These are phyloP conservation scores for Pseudocercospora cruenta DNA, from an alignment of 2,329 filamentous ascomycete species.

Conservation along the genomic window DNA sequence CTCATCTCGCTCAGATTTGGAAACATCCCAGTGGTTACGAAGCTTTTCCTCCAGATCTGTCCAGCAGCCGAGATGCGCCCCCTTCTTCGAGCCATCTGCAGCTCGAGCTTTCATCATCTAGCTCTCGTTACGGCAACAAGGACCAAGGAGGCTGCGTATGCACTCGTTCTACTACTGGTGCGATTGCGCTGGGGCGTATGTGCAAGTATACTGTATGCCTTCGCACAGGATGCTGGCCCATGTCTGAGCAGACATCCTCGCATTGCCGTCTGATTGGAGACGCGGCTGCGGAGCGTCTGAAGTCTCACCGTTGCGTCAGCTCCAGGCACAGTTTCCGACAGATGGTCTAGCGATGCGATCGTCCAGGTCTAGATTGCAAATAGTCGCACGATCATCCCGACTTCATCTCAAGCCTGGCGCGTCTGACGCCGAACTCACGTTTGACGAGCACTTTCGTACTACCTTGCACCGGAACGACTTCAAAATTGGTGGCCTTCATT, in stretches of 20 bases:
- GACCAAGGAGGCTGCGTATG: background rate
- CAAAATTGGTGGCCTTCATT: no score
- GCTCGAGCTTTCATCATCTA: background rate
- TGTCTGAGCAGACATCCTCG: background rate
- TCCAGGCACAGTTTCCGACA: slow-evolving; percentile 1
- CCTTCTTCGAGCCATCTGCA: background rate
- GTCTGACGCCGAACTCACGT: no score
- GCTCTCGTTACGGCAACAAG: background rate
- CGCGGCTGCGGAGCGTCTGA: background rate
- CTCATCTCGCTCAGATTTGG: background rate
- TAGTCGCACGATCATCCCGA: background rate
- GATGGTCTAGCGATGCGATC: slow-evolving; percentile 3
- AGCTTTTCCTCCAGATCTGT: background rate
- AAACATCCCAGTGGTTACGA: slow-evolving; percentile 1
- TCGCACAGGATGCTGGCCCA: no score
- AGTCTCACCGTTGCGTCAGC: slow-evolving; percentile 1
- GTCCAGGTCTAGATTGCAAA: background rate
- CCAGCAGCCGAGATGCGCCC: background rate
- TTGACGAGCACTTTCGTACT: no score
- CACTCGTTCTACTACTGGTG: background rate
- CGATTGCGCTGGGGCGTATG: background rate
- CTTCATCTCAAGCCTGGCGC: slow-evolving; percentile 1
- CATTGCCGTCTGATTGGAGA: background rate
- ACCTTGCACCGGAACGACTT: no score
- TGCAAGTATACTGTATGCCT: no score